Evolutionary conservation across 2,329 filamentous ascomycete species (phyloP).

Genomic region (Stromatinia cepivora): DNA sequence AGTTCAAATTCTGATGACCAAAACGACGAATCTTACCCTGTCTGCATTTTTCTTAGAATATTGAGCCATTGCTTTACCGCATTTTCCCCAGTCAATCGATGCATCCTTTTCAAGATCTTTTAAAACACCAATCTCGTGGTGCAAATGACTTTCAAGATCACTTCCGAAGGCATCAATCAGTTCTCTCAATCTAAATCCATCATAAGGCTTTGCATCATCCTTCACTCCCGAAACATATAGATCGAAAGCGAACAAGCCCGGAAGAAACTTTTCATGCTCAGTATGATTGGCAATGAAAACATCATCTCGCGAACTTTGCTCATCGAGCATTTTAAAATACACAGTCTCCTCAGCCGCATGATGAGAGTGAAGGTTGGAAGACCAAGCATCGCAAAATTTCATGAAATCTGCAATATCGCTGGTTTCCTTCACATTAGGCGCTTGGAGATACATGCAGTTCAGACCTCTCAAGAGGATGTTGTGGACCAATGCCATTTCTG

Average conservation of each 20-base stretch:
- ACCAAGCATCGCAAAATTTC: constrained; percentile 27
- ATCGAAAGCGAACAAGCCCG: constrained; percentile 41
- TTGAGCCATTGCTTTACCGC: constrained; percentile 29
- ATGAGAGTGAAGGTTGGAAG: constrained; percentile 42
- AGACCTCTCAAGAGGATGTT: constrained; percentile 45
- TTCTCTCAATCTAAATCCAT: constrained; percentile 38
- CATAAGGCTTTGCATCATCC: constrained; percentile 38
- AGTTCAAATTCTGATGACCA: neutral
- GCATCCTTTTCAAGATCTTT: constrained; percentile 40
- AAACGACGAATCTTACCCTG: constrained; percentile 19
- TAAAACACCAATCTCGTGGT: constrained; percentile 45
- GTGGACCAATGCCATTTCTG: constrained; percentile 42
- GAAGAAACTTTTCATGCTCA: constrained; percentile 46
- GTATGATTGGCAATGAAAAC: constrained; percentile 43
- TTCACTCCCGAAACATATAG: constrained; percentile 41
- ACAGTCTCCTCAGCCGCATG: constrained; percentile 44
- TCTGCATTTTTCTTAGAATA: constrained; percentile 27
- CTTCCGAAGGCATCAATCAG: constrained; percentile 44
- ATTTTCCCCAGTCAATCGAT: constrained; percentile 42
- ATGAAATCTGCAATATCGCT: constrained; percentile 42
- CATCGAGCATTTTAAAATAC: constrained; percentile 46
- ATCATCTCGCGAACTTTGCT: constrained; percentile 38
- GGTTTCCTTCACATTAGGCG: constrained; percentile 42
- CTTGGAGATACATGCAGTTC: constrained; percentile 44
- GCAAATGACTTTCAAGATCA: constrained; percentile 42